A percentile compares a stretch with the other conserved stretches of the same genome.
These are phyloP conservation scores for Stagonosporopsis vannaccii DNA, from an alignment of 2,329 filamentous ascomycete genomes.

Conservation along the genomic window DNA sequence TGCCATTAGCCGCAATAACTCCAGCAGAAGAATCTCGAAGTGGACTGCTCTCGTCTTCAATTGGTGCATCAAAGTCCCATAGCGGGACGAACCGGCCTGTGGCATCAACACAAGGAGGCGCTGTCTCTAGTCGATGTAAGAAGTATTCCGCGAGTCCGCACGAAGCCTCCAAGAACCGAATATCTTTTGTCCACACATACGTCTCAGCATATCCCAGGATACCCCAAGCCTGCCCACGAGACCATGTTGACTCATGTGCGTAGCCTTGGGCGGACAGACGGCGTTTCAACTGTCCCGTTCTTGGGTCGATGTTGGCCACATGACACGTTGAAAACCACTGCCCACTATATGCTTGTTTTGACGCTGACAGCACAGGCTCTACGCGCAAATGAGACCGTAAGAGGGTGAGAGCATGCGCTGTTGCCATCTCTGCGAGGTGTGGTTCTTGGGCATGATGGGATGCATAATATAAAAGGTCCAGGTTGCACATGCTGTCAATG, in stretches of 20 bases:
- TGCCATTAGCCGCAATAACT: constrained; percentile 50
- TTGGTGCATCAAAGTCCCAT: constrained; percentile 60
- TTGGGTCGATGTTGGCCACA: constrained; percentile 53
- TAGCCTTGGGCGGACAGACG: constrained; percentile 55
- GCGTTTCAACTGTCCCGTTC: constrained; percentile 45
- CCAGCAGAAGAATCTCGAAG: constrained; percentile 54
- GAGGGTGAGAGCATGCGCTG: constrained; percentile 52
- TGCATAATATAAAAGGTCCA: constrained; percentile 55
- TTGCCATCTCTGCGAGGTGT: constrained; percentile 47
- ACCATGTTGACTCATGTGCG: constrained; percentile 51
- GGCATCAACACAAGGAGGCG: constrained; percentile 20
- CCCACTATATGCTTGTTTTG: constrained; percentile 21
- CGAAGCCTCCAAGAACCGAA: constrained; percentile 51
- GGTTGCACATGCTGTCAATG: constrained; percentile 48
- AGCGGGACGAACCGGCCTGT: constrained; percentile 46
- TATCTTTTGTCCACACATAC: constrained; percentile 52
- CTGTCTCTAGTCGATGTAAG: constrained; percentile 46
- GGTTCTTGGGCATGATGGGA: constrained; percentile 43
- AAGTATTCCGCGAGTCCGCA: constrained; percentile 56
- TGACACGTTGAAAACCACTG: constrained; percentile 48
- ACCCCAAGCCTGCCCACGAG: constrained; percentile 56
- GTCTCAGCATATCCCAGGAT: constrained; percentile 54
- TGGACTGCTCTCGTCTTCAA: constrained; percentile 28
- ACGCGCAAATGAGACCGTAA: constrained; percentile 52
- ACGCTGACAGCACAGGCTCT: constrained; percentile 28